Evolutionary conservation across 331 rosid genomes (phyloP).

Genomic region (Pyracantha coccinea): DNA sequence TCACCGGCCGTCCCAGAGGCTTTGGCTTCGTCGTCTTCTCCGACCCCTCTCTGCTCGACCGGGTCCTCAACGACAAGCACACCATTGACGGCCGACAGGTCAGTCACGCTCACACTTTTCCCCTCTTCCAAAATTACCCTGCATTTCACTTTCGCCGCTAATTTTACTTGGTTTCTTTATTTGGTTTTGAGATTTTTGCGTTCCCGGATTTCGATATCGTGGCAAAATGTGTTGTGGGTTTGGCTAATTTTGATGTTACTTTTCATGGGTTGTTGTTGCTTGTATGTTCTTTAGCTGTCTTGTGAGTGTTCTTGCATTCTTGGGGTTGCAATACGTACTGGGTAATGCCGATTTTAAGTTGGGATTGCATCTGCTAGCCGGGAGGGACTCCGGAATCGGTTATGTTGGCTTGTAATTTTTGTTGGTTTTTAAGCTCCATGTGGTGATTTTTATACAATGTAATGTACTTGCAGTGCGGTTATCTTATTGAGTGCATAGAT

Average conservation of each 20-base stretch:
- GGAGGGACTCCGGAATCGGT: background rate
- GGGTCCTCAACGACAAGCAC: constrained; percentile 44
- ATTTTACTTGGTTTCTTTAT: background rate
- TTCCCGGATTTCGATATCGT: background rate
- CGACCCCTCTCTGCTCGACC: constrained; percentile 51
- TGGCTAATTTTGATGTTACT: background rate
- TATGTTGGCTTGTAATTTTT: background rate
- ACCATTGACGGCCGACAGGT: constrained; percentile 56
- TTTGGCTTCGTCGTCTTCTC: constrained; percentile 57
- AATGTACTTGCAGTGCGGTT: background rate
- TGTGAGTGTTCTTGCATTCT: background rate
- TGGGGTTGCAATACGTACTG: background rate
- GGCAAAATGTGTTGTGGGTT: background rate
- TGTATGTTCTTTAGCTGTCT: background rate
- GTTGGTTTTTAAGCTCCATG: background rate
- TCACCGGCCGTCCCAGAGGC: constrained; percentile 52
- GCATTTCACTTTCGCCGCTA: background rate
- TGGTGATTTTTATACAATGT: background rate
- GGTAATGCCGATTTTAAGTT: background rate
- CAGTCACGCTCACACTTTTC: background rate
- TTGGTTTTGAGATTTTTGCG: background rate
- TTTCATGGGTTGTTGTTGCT: background rate
- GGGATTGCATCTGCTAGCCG: background rate
- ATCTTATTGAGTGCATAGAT: background rate
- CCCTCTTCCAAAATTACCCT: background rate